Evolutionary conservation across 208 protist species (phyloP).

Genomic region (Crithidia thermophila): DNA sequence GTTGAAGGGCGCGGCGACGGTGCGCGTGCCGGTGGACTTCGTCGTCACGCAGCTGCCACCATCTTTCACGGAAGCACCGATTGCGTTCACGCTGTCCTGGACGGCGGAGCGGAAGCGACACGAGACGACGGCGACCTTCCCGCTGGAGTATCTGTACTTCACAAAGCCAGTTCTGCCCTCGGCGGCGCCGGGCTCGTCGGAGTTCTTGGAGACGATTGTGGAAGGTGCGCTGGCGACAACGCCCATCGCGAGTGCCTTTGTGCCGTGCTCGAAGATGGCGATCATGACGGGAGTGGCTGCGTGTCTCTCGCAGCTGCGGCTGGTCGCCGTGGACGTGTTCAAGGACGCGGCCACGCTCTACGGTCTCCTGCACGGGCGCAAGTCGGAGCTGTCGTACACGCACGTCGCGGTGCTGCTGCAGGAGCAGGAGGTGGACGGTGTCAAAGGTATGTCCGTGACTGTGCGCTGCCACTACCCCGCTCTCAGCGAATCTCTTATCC

Average conservation of each 20-base stretch:
- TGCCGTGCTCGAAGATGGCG: constrained; percentile 44
- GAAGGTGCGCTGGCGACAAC: constrained; percentile 27
- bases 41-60: constrained; percentile 35
- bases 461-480: constrained; percentile 51
- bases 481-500: constrained; percentile 59
- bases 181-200: constrained; percentile 24
- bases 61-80: constrained; percentile 31
- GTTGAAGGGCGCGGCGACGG: constrained; percentile 42
- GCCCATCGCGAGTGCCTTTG: constrained; percentile 48
- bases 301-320: constrained; percentile 40
- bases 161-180: constrained; percentile 33
- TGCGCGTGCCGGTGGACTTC: constrained; percentile 28
- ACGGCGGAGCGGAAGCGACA: constrained; percentile 41
- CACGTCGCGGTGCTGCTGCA: constrained; percentile 75
- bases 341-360: constrained; percentile 67
- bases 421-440: constrained; percentile 45
- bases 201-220: constrained; percentile 51
- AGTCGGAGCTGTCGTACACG: constrained; percentile 35
- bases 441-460: constrained; percentile 43
- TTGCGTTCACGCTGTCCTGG: constrained; percentile 43
- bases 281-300: constrained; percentile 37
- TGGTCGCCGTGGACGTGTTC: constrained; percentile 68
- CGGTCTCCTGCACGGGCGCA: constrained; percentile 61
- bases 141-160: constrained; percentile 66
- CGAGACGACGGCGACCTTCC: constrained; percentile 18